Percentiles rank a stretch among this genome's conserved stretches.
Evolutionary conservation across 2,329 filamentous ascomycete species (phyloP).

Genomic region (Penicillium sp.): DNA sequence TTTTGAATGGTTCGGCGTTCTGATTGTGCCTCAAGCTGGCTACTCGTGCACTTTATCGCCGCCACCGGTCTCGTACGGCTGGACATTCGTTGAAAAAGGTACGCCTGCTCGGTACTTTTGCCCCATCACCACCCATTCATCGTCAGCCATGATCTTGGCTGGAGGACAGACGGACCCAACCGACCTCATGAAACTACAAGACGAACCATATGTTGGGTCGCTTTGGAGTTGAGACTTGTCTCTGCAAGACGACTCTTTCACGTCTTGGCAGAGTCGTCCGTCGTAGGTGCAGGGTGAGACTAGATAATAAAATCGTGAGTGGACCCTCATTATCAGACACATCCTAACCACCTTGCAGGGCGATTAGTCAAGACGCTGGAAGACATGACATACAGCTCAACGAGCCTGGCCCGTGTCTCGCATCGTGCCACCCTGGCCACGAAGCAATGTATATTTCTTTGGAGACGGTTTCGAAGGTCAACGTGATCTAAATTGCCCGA

Average conservation of each 20-base stretch:
- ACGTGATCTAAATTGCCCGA: too few species aligned
- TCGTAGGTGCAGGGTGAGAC: too few species aligned
- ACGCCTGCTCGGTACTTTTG: background rate
- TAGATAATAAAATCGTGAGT: too few species aligned
- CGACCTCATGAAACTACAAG: background rate
- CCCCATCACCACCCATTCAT: background rate
- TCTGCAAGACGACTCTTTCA: background rate
- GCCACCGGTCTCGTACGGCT: background rate
- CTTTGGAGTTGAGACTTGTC: background rate
- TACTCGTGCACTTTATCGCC: background rate
- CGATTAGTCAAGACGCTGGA: too few species aligned
- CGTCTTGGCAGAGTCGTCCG: background rate
- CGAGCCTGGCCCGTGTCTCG: too few species aligned
- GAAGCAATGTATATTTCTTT: too few species aligned
- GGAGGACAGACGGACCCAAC: background rate
- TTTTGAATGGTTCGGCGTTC: background rate
- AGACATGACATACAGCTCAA: too few species aligned
- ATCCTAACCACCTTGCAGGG: too few species aligned
- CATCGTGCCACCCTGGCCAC: too few species aligned
- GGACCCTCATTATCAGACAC: too few species aligned
- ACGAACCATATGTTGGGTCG: background rate
- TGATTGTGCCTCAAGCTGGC: background rate
- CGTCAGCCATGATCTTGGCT: background rate
- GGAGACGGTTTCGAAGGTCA: too few species aligned
- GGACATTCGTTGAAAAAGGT: background rate